phyloP scores from a whole-genome alignment of 2,329 filamentous ascomycete genomes.

The Fusarium oligoseptatum region DNA sequence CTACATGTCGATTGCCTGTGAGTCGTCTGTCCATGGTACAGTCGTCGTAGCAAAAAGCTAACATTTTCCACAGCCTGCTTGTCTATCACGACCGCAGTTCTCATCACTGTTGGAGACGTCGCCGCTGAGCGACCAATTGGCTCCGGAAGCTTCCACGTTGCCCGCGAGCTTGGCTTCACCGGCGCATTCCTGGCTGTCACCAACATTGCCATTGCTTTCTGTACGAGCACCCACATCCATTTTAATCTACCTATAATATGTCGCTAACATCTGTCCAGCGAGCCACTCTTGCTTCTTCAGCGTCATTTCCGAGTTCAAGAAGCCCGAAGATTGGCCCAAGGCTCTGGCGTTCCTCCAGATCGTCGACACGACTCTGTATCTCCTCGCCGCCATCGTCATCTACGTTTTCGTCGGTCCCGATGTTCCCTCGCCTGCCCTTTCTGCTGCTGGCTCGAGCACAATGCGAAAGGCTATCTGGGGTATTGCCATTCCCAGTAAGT shows the following conservation, averaged over 20 bases:
- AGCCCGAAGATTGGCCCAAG: slow-evolving; percentile 60
- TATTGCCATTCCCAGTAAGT: slow-evolving; percentile 67
- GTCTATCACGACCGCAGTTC: slow-evolving; percentile 72
- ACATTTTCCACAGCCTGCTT: slow-evolving; percentile 58
- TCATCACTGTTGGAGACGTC: slow-evolving; percentile 74
- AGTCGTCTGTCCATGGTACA: slow-evolving; percentile 18
- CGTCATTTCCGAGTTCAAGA: slow-evolving; percentile 74
- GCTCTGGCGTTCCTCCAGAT: slow-evolving; percentile 68
- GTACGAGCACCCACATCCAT: slow-evolving; percentile 43
- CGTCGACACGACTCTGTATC: slow-evolving; percentile 72
- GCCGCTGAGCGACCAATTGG: slow-evolving; percentile 60
- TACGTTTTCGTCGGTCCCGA: slow-evolving; percentile 74
- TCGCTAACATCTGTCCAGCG: slow-evolving; percentile 24
- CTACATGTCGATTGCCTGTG: slow-evolving; percentile 70
- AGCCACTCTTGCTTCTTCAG: slow-evolving; percentile 78
- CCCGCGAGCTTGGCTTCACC: slow-evolving; percentile 59
- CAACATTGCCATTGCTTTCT: slow-evolving; percentile 77
- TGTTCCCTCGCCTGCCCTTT: slow-evolving; percentile 75
- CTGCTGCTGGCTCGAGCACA: slow-evolving; percentile 65
- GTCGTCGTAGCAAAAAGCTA: neutral
- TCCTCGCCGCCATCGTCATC: slow-evolving; percentile 74
- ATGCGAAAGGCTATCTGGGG: slow-evolving; percentile 76
- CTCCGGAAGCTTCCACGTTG: slow-evolving; percentile 49
- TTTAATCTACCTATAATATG: too few relatives aligned
- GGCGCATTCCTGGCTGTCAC: slow-evolving; percentile 69